These are phyloP conservation scores for Entonaema liquescens DNA, from an alignment of 495 filamentous ascomycete genomes.

Conservation along the genomic window DNA sequence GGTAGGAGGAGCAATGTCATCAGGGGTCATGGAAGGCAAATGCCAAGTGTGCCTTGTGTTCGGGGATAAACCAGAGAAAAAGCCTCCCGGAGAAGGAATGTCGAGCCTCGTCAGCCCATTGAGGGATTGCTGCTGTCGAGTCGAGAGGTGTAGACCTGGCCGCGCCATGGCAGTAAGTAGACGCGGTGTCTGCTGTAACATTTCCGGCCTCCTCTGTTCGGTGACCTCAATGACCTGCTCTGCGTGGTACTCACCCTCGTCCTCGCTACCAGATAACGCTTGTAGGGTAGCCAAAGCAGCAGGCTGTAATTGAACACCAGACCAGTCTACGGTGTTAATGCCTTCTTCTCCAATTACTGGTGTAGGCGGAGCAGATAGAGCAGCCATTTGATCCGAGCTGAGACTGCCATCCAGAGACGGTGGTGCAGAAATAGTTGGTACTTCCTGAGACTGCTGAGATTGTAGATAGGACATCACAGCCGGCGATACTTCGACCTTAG, in stretches of 20 bases:
- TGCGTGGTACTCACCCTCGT: slow-evolving; percentile 58
- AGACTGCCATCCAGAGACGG: slow-evolving; percentile 90
- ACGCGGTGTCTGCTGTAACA: slow-evolving; percentile 50
- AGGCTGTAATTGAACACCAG: slow-evolving; percentile 76
- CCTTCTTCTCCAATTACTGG: slow-evolving; percentile 71
- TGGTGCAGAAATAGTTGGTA: slow-evolving; percentile 78
- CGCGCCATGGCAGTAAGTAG: slow-evolving; percentile 47
- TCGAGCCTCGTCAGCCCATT: slow-evolving; percentile 72
- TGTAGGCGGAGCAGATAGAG: slow-evolving; percentile 80
- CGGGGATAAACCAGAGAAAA: slow-evolving; percentile 83
- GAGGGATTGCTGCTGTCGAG: slow-evolving; percentile 57
- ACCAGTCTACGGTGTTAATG: slow-evolving; percentile 61
- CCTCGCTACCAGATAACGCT: slow-evolving; percentile 70
- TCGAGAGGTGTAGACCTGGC: slow-evolving; percentile 47
- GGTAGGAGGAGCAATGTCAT: slow-evolving; percentile 64
- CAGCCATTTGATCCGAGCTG: slow-evolving; percentile 83
- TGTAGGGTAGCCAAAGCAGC: slow-evolving; percentile 80
- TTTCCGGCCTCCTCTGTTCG: slow-evolving; percentile 52
- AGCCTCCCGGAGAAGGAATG: slow-evolving; percentile 88
- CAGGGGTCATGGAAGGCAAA: slow-evolving; percentile 53
- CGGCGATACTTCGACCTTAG: slow-evolving; percentile 80
- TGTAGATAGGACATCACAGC: slow-evolving; percentile 72
- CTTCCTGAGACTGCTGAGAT: slow-evolving; percentile 58
- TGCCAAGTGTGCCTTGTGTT: slow-evolving; percentile 82
- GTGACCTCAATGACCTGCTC: slow-evolving; percentile 62